A percentile compares a stretch with the other conserved stretches of the same genome.
These are phyloP conservation scores for Solanum lignicaule DNA, from an alignment of 257 asterid genomes.

Conservation along the genomic window DNA sequence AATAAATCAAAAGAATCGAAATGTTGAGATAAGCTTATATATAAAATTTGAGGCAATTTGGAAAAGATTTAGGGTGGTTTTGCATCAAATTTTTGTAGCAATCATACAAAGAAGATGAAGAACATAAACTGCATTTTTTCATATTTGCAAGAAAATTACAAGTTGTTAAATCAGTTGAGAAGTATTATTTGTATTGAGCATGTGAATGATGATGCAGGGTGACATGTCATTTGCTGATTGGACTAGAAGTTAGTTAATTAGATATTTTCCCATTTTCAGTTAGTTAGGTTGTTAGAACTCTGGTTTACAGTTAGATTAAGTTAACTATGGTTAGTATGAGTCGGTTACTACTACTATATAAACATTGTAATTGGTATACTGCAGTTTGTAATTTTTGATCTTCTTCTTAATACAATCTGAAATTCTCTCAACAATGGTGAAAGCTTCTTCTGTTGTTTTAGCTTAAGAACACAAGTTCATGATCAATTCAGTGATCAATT, in stretches of 20 bases:
- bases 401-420: neutral
- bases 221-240: neutral
- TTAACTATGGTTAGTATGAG: neutral
- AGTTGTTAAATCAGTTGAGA: too few species aligned
- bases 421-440: neutral
- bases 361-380: neutral
- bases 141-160: too few species aligned
- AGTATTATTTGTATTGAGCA: too few species aligned
- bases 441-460: neutral
- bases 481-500: neutral
- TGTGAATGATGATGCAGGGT: too few species aligned
- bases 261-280: neutral
- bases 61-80: too few species aligned
- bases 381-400: neutral
- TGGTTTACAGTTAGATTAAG: neutral
- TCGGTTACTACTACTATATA: neutral
- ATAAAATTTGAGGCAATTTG: too few species aligned
- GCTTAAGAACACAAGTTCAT: neutral
- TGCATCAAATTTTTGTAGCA: too few species aligned
- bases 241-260: neutral
- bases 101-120: too few species aligned
- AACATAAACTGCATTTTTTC: too few species aligned
- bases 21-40: too few species aligned
- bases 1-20: too few species aligned
- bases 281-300: neutral